Percentiles rank a stretch among this genome's conserved stretches.
Conservation (phyloP, 108 stramenopile genomes). For the Cylindrotheca fusiformis region DNA sequence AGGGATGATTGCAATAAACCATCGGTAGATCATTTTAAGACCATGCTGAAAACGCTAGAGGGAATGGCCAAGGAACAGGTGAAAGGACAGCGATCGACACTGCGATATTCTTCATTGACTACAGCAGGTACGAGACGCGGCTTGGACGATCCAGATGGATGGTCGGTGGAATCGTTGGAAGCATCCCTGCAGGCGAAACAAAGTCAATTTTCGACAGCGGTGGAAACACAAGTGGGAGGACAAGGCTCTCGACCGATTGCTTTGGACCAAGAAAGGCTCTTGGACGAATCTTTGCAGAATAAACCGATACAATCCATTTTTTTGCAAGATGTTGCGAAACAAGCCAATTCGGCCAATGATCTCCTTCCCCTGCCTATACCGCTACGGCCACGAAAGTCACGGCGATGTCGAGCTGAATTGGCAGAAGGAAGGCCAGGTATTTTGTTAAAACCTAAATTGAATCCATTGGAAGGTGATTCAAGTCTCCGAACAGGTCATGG, state of each 20-base stretch:
- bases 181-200: constrained; percentile 41
- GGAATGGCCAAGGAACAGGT: constrained; percentile 28
- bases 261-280: constrained; percentile 10
- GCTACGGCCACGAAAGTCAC: constrained; percentile 54
- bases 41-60: constrained; percentile 25
- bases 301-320: constrained; percentile 11
- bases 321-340: constrained; percentile 14
- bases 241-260: constrained; percentile 9
- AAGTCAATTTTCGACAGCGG: constrained; percentile 9
- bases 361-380: constrained; percentile 67
- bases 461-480: constrained; percentile 88
- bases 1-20: constrained; percentile 11
- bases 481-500: constrained; percentile 74
- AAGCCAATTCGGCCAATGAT: constrained; percentile 2
- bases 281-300: constrained; percentile 15
- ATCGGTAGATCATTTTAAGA: constrained; percentile 31
- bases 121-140: constrained; percentile 11
- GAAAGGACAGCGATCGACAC: constrained; percentile 23
- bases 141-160: constrained; percentile 27
- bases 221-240: constrained; percentile 20
- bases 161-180: constrained; percentile 65
- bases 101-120: constrained; percentile 3
- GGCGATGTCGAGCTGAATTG: constrained; percentile 76
- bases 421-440: constrained; percentile 80
- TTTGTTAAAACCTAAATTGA: constrained; percentile 83